A percentile compares a stretch with the other conserved stretches of the same genome.
These are phyloP conservation scores for Penicillium sp. DNA, from an alignment of 2,329 filamentous ascomycete species.

Conservation along the genomic window DNA sequence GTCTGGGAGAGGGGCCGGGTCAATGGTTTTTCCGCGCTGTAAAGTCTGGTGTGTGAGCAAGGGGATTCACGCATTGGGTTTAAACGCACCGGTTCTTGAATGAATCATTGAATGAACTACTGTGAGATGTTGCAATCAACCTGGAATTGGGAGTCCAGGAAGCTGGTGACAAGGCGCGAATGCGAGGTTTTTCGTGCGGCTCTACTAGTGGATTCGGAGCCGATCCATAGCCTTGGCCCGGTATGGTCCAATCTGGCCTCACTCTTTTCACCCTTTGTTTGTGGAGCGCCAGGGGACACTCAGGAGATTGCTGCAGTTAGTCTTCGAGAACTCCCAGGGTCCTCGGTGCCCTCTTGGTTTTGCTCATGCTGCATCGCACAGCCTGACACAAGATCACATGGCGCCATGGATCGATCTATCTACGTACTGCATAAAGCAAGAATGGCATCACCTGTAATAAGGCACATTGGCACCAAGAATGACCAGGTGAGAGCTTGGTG, in stretches of 20 bases:
- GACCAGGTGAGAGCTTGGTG: neutral
- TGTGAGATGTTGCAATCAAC: neutral
- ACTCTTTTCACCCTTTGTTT: neutral
- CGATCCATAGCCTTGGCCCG: neutral
- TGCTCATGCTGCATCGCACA: constrained; percentile 3
- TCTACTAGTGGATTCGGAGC: constrained; percentile 20
- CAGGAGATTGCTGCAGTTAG: neutral
- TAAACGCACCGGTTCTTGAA: constrained; percentile 12
- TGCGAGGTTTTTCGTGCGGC: constrained; percentile 8
- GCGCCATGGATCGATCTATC: constrained; percentile 31
- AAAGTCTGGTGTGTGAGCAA: constrained; percentile 13
- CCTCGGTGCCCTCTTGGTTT: neutral
- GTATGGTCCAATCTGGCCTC: neutral
- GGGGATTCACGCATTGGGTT: constrained; percentile 7
- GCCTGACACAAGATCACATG: constrained; percentile 10
- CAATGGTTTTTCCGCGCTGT: constrained; percentile 31
- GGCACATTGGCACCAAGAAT: neutral
- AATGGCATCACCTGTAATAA: constrained; percentile 3
- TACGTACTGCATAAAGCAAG: constrained; percentile 32
- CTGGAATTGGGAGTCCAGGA: neutral
- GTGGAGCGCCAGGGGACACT: neutral
- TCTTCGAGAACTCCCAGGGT: neutral
- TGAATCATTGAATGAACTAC: neutral
- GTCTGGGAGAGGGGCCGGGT: constrained; percentile 27
- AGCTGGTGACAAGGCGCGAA: neutral